Evolutionary conservation across 2,329 filamentous ascomycete genomes (phyloP).

Genomic region (Escovopsis weberi): DNA sequence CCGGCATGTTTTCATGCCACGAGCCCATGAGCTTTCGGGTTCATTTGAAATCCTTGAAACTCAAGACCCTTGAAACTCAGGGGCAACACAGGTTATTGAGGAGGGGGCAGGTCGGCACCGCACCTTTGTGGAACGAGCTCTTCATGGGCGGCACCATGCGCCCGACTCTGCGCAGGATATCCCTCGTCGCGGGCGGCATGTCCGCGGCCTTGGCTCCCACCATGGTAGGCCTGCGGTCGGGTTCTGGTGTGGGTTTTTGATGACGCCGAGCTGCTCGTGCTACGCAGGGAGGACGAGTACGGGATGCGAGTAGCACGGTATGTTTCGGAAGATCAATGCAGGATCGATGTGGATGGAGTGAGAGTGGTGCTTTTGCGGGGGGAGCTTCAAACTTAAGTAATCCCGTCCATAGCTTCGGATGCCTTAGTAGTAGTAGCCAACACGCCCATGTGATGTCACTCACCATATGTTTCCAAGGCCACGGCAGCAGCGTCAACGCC

Average conservation of each 20-base stretch:
- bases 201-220: constrained; percentile 14
- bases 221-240: no score
- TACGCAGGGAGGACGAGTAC: no score
- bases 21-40: no score
- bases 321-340: no score
- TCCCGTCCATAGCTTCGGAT: not conserved
- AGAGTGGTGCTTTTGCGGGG: no score
- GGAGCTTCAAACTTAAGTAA: not conserved
- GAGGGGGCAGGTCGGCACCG: constrained; percentile 4
- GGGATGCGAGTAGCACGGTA: no score
- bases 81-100: not conserved
- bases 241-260: no score
- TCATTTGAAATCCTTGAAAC: not conserved
- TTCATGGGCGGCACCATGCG: constrained; percentile 91
- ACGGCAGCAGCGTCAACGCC: no score
- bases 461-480: no score
- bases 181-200: constrained; percentile 58
- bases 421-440: not conserved
- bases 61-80: not conserved
- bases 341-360: no score
- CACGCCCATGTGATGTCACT: not conserved
- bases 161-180: constrained; percentile 66
- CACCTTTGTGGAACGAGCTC: constrained; percentile 91
- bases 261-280: no score
- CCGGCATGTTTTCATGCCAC: not conserved